Base-by-base conservation (phyloP, 192 early-diverging fungal species). In the Entophlyctis helioformis region DNA sequence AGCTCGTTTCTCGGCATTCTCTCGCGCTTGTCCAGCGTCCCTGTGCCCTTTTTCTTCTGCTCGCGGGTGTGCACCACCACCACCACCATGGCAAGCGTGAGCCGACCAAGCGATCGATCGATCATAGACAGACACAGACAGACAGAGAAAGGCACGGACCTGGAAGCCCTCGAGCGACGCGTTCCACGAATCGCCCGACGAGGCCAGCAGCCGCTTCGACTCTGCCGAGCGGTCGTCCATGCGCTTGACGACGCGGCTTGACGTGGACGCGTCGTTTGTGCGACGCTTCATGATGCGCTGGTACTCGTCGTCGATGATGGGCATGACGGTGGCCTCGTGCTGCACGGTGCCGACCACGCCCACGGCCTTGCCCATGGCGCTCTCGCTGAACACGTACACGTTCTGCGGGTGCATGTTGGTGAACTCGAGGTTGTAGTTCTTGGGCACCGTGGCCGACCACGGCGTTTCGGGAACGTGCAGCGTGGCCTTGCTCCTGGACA, bases 1-100 rank as follows among this genome's bases (percentile, higher is more conserved):
- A 97, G 70, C 35, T 90, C 85, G 57, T 83, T 72, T 42, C 75
- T 67, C 33, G 83, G 81, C 80, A 95, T 78, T 31, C 91, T 76
- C 9, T 91, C 85, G 25, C 74, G 76, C 56, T 86, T 87, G 56
- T 86, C 75, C 43, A 82, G 44, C 9, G 62, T 57, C 54, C n/a
- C n/a, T n/a, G n/a, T n/a, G n/a, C n/a, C n/a, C n/a, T n/a, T n/a
- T n/a, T n/a, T n/a, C n/a, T n/a, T n/a, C n/a, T n/a, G n/a, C n/a
- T n/a, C n/a, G n/a, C n/a, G n/a, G n/a, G n/a, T n/a, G n/a, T n/a
- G n/a, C n/a, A n/a, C n/a, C n/a, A n/a, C n/a, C n/a, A n/a, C n/a
- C n/a, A n/a, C n/a, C n/a, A n/a, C n/a, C n/a, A n/a, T n/a, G n/a
- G n/a, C n/a, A n/a, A n/a, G n/a, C n/a, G n/a, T n/a, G n/a, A n/a